Percentiles rank a stretch among this genome's conserved stretches.
These are phyloP conservation scores for Oenanthe javanica DNA, from an alignment of 140 eudicot species.

Conservation along the genomic window DNA sequence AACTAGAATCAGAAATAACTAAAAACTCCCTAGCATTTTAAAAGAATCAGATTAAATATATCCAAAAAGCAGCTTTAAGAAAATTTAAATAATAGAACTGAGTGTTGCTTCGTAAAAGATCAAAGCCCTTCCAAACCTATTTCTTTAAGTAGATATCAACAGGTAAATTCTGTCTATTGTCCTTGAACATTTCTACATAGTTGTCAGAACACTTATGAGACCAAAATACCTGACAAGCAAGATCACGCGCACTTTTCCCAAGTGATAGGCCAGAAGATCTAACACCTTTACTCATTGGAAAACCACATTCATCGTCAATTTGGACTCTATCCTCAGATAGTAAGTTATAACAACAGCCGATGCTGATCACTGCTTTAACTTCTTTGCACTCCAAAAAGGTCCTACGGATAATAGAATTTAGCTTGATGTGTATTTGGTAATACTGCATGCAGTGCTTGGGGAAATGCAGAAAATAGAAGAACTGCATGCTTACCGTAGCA, in stretches of 20 bases:
- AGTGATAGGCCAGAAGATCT: conserved; percentile 45
- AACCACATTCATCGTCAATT: conserved; percentile 36
- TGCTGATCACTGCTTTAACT: conserved; percentile 73
- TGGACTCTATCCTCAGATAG: conserved; percentile 57
- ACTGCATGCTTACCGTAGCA: conserved; percentile 52
- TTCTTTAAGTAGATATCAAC: neutral
- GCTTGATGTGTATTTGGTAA: neutral
- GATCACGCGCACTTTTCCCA: conserved; percentile 73
- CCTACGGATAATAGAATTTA: conserved; percentile 25
- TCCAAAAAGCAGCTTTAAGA: neutral
- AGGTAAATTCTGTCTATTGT: neutral
- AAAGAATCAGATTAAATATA: neutral
- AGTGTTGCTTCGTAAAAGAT: neutral
- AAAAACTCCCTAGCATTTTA: neutral
- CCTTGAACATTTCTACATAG: neutral
- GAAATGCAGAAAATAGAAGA: neutral
- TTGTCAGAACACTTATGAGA: conserved; percentile 1
- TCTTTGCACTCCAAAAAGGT: conserved; percentile 62
- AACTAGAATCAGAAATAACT: neutral
- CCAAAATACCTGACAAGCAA: conserved; percentile 84
- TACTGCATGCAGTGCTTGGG: neutral
- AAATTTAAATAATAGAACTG: neutral
- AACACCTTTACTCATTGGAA: conserved; percentile 65
- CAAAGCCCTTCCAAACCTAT: neutral
- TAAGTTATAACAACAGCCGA: conserved; percentile 91